Conservation (phyloP, 140 eudicot species). For the Erigeron philadelphicus region DNA sequence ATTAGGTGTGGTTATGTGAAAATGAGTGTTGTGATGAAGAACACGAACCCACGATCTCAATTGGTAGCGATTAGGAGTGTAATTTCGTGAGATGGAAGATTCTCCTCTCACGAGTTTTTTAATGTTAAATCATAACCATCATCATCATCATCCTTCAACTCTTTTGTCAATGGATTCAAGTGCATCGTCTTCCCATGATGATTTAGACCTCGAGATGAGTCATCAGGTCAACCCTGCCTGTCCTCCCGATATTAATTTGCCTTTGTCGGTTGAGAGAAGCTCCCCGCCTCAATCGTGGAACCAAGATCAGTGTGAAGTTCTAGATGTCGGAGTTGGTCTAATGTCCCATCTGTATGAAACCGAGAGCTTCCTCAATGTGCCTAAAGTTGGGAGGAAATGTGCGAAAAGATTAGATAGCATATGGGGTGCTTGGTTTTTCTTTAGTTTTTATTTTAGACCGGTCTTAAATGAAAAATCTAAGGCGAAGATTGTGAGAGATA, state of each 20-base stretch:
- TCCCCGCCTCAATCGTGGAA: constrained; percentile 71
- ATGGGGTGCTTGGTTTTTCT: constrained; percentile 98
- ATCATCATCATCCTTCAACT: constrained; percentile 60
- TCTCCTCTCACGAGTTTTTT: constrained; percentile 55
- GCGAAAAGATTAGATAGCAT: constrained; percentile 80
- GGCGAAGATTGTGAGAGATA: constrained; percentile 53
- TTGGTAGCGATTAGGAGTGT: constrained; percentile 32
- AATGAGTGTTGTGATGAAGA: constrained; percentile 36
- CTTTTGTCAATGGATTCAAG: constrained; percentile 94
- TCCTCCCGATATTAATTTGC: constrained; percentile 68
- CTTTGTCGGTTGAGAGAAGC: constrained; percentile 46
- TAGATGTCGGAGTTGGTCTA: constrained; percentile 69
- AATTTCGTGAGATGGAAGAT: constrained; percentile 69
- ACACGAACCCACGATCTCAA: constrained; percentile 25
- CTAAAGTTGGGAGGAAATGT: constrained; percentile 64
- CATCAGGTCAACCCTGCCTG: constrained; percentile 50
- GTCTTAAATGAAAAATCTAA: constrained; percentile 78
- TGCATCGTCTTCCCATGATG: constrained; percentile 73
- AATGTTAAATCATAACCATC: constrained; percentile 59
- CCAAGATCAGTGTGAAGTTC: constrained; percentile 52
- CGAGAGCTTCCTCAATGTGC: constrained; percentile 49
- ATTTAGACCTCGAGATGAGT: constrained; percentile 64
- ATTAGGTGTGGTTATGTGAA: constrained; percentile 3
- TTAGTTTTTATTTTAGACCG: constrained; percentile 72
- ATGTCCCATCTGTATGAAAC: constrained; percentile 66